A percentile compares a stretch with the other conserved stretches of the same genome.
Evolutionary conservation across 192 early-diverging fungal genomes (phyloP).

Genomic region (Pecoramyces ruminantium): DNA sequence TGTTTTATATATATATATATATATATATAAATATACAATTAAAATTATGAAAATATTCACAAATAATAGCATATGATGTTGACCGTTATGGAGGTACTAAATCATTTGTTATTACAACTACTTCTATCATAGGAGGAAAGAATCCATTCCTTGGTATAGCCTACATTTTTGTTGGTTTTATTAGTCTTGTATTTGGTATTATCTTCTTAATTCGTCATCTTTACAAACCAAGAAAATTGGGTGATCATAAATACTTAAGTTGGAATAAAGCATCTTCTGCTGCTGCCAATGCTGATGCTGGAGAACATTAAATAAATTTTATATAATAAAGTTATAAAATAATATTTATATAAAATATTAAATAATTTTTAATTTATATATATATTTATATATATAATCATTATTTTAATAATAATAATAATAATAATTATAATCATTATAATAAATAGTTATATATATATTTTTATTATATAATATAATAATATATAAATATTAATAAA

Average conservation of each 20-base stretch:
- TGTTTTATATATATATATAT: too few relatives aligned
- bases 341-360: too few relatives aligned
- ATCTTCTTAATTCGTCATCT: conserved; percentile 80
- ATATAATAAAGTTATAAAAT: too few relatives aligned
- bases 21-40: too few relatives aligned
- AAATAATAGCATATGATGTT: conserved; percentile 61
- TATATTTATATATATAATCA: too few relatives aligned
- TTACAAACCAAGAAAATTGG: conserved; percentile 82
- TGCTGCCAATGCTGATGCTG: neutral
- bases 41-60: too few relatives aligned
- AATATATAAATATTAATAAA: too few relatives aligned
- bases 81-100: conserved; percentile 84
- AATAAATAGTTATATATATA: too few relatives aligned
- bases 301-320: neutral
- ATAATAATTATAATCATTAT: too few relatives aligned
- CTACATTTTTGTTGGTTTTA: conserved; percentile 80
- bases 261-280: conserved; percentile 58
- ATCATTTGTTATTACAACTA: conserved; percentile 80
- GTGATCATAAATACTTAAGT: conserved; percentile 89
- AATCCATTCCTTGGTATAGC: conserved; percentile 92
- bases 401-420: too few relatives aligned
- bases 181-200: conserved; percentile 77
- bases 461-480: too few relatives aligned
- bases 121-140: conserved; percentile 88
- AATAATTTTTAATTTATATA: too few relatives aligned